A percentile compares a stretch with the other conserved stretches of the same genome.
These are phyloP conservation scores for Chytriomyces sp. DNA, from an alignment of 192 early-diverging fungal genomes.

Conservation along the genomic window DNA sequence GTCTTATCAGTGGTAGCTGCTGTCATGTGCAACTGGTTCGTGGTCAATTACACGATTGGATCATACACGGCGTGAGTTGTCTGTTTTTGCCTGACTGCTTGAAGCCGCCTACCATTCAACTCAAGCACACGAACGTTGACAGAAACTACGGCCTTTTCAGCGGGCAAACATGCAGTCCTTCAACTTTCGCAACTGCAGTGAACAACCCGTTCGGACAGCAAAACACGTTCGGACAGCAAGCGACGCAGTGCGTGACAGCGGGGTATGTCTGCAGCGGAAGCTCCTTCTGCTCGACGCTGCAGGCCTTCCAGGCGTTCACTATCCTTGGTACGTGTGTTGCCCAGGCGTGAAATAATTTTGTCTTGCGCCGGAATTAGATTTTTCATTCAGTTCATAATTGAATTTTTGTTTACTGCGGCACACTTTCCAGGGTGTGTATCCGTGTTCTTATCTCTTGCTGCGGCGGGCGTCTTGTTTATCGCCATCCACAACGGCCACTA, in stretches of 20 bases:
- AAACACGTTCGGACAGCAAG: background rate
- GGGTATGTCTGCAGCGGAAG: background rate
- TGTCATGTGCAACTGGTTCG: background rate
- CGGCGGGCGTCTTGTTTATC: background rate
- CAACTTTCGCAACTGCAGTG: background rate
- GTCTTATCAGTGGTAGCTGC: background rate
- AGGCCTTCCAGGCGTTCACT: conserved; percentile 2
- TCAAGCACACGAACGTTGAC: background rate
- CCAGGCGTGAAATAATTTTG: background rate
- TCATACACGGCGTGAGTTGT: background rate
- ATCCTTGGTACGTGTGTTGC: background rate
- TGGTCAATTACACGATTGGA: background rate
- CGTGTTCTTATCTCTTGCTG: background rate
- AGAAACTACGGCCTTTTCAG: conserved; percentile 3
- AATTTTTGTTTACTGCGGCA: background rate
- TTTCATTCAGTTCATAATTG: background rate
- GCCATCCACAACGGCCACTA: conserved; percentile 1
- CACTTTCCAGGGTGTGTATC: background rate
- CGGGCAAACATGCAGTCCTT: background rate
- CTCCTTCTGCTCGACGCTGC: background rate
- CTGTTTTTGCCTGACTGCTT: background rate
- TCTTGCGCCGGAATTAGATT: too few relatives aligned
- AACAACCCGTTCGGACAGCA: background rate
- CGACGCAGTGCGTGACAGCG: background rate
- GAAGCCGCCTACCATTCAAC: background rate